Evolutionary conservation across 345 rosid genomes (phyloP).

Genomic region (Adansonia digitata): DNA sequence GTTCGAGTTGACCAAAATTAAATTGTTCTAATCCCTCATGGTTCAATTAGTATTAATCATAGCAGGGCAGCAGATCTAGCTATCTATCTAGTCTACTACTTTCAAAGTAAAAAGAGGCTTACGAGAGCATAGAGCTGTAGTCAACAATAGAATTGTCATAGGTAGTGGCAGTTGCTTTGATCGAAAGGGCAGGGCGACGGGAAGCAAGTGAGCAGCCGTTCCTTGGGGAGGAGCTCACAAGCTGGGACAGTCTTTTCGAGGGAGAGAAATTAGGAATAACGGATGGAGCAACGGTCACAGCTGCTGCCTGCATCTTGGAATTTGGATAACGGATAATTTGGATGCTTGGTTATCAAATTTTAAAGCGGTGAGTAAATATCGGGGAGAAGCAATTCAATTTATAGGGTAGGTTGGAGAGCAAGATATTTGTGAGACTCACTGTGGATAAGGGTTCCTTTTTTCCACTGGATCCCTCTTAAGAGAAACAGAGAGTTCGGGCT

Average conservation of each 20-base stretch:
- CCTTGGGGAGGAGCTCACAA: conserved; percentile 17
- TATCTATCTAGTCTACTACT: too few relatives aligned
- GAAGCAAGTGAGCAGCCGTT: background rate
- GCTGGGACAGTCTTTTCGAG: too few relatives aligned
- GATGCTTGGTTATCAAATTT: too few relatives aligned
- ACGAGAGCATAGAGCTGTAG: conserved; percentile 50
- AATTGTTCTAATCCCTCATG: too few relatives aligned
- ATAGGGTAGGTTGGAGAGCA: conserved; percentile 5
- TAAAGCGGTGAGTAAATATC: background rate
- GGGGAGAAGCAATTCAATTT: background rate
- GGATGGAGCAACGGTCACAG: conserved; percentile 22
- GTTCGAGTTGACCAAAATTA: too few relatives aligned
- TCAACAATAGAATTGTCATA: conserved; percentile 39
- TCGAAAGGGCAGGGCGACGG: conserved; percentile 7
- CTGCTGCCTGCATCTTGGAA: conserved; percentile 38
- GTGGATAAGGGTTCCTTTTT: too few relatives aligned
- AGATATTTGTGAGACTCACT: conserved; percentile 19
- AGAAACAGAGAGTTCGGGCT: too few relatives aligned
- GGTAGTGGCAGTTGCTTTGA: conserved; percentile 27
- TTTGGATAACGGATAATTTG: background rate
- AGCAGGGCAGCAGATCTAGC: too few relatives aligned
- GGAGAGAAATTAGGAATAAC: conserved; percentile 16
- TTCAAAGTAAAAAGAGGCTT: conserved; percentile 22
- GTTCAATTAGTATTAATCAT: too few relatives aligned
- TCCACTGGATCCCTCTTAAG: too few relatives aligned